Evolutionary conservation across 139 green algal species (phyloP).

Genomic region (Marvania coccoides): DNA sequence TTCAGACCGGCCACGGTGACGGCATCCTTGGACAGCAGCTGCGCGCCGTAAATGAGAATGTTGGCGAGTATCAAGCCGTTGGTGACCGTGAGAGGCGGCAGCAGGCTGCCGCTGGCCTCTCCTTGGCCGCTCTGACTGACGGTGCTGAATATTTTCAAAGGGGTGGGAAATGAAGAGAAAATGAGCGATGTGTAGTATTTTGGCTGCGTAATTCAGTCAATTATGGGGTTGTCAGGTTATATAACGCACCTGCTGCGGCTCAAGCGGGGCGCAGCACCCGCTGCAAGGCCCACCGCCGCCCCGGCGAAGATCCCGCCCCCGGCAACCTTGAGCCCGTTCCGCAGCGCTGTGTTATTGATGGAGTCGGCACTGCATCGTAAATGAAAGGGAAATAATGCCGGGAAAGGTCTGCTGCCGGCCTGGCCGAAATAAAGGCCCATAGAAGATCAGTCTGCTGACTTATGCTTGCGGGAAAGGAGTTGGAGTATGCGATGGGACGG

Average conservation of each 20-base stretch:
- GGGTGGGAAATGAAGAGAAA: not conserved
- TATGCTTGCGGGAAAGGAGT: no score
- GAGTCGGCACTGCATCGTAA: not conserved
- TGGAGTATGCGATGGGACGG: no score
- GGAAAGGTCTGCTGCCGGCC: no score
- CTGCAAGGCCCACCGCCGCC: not conserved
- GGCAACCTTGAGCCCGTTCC: not conserved
- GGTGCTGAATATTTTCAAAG: not conserved
- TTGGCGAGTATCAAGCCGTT: slow-evolving; percentile 1
- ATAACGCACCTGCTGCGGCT: not conserved
- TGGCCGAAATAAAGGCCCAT: no score
- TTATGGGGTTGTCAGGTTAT: not conserved
- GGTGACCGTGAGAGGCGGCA: not conserved
- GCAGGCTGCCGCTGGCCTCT: no score
- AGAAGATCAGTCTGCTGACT: no score
- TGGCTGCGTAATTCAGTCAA: not conserved
- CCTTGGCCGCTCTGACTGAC: no score
- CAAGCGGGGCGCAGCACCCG: no score
- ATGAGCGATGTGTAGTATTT: not conserved
- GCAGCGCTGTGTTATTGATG: not conserved
- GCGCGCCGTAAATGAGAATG: not conserved
- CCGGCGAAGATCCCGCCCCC: not conserved
- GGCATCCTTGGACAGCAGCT: not conserved
- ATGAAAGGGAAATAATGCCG: not conserved
- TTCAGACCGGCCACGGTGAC: slow-evolving; percentile 23